Evolutionary conservation across 768 basidiomycete species (phyloP), one percentile per base, ranked within the genome.

Genomic region (Hericium rajendrae): DNA sequence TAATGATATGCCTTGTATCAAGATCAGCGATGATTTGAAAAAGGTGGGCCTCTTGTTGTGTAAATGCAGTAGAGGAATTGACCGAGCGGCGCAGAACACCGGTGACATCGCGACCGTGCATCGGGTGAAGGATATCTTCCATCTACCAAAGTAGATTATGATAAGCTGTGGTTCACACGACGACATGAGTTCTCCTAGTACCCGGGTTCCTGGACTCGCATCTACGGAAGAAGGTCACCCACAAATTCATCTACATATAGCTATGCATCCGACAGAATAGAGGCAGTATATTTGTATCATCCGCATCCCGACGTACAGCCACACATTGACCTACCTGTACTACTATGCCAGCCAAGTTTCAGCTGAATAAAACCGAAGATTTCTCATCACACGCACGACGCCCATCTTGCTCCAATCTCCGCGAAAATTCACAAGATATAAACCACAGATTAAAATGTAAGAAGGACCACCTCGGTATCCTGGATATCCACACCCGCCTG

Each of bases 11-110:
- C 82, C 85, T 1, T 95, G 93, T 62, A 82, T 98, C 63, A 98
- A 99, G 72, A 83, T 99, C 64, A 94, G 91, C 56, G 97, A 97
- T 69, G 94, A 98, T 65, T 67, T 86, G 55, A 85, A 76, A 9
- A 99, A 98, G 82, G 86, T 83, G 38, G 11, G 16, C 18, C 18
- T 16, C n/a, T 51, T 4, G 28, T 32, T 51, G 20, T 43, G 40
- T 55, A 12, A 16, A 49, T 38, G 20, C n/a, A n/a, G 50, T 11
- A 24, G 52, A 16, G 52, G 37, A 53, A 24, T n/a, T 37, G 24
- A 48, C 12, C 26, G 5, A 46, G 15, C 18, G 54, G 24, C 4
- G 15, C 62, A 74, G 81, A 78, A 80, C 60, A 81, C 81, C 3
- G 82, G 82, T 0, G 71, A 81, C 55, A 60, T 67, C 6, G 75